Evolutionary conservation across 495 filamentous ascomycete species (phyloP).

Genomic region (Tuber borchii): DNA sequence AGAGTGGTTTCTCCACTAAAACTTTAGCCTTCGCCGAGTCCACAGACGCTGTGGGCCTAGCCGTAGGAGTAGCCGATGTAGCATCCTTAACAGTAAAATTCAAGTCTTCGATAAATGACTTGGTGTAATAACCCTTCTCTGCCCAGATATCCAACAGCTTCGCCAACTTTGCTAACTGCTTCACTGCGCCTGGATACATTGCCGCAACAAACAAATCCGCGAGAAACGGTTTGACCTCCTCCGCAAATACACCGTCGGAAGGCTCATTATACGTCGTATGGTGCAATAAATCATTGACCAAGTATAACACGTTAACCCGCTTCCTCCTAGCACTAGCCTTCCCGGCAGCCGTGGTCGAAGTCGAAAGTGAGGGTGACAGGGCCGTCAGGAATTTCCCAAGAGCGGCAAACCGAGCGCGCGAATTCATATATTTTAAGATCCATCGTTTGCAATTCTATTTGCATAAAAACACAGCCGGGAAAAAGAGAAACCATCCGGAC

Average conservation of each 20-base stretch:
- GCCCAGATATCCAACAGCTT: constrained; percentile 69
- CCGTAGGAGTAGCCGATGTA: constrained; percentile 27
- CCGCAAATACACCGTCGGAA: constrained; percentile 51
- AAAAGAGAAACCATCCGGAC: neutral
- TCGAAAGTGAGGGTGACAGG: constrained; percentile 55
- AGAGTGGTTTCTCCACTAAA: constrained; percentile 17
- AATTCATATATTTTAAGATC: constrained; percentile 67
- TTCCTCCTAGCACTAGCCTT: constrained; percentile 59
- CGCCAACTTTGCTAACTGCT: constrained; percentile 59
- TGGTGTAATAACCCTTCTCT: constrained; percentile 60
- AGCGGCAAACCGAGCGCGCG: constrained; percentile 57
- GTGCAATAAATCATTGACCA: constrained; percentile 77
- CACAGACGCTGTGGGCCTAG: constrained; percentile 10
- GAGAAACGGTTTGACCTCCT: constrained; percentile 56
- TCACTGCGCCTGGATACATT: constrained; percentile 56
- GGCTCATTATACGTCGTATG: constrained; percentile 60
- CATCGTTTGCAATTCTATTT: constrained; percentile 79
- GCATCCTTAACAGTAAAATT: constrained; percentile 42
- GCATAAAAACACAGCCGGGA: constrained; percentile 10
- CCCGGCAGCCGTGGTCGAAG: constrained; percentile 33
- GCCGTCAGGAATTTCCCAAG: constrained; percentile 72
- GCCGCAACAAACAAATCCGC: constrained; percentile 57
- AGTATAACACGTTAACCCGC: constrained; percentile 71
- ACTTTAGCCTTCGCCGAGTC: constrained; percentile 22
- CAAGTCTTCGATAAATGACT: constrained; percentile 55